Evolutionary conservation across 768 basidiomycete species (phyloP).

Genomic region (Amanita exitialis): DNA sequence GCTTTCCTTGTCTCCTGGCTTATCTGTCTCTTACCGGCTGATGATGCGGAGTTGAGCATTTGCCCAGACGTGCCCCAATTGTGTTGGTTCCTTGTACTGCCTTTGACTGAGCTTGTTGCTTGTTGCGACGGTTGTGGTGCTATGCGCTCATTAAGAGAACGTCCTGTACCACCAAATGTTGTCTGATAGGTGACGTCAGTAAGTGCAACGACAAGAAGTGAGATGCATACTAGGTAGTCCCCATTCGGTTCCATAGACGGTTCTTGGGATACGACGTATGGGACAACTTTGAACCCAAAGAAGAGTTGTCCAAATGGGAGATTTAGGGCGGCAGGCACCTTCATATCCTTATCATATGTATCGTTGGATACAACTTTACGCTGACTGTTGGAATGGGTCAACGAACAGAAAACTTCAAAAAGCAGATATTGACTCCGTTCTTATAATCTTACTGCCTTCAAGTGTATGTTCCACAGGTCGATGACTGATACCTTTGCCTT

Average conservation of each 20-base stretch:
- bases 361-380: conserved; percentile 78
- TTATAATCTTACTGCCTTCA: conserved; percentile 77
- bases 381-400: conserved; percentile 40
- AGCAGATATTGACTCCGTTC: conserved; percentile 66
- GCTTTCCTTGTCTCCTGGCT: conserved; percentile 42
- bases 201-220: background rate
- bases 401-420: background rate
- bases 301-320: conserved; percentile 92
- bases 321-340: conserved; percentile 84
- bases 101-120: background rate
- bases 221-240: conserved; percentile 17
- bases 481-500: conserved; percentile 86
- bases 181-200: conserved; percentile 24
- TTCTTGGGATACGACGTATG: conserved; percentile 48
- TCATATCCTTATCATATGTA: conserved; percentile 58
- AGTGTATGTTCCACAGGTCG: conserved; percentile 74
- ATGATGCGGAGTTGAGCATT: conserved; percentile 31
- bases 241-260: conserved; percentile 18
- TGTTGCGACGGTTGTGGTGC: conserved; percentile 20
- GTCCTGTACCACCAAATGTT: conserved; percentile 59
- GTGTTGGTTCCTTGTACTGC: conserved; percentile 34
- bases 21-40: conserved; percentile 29
- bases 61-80: conserved; percentile 40
- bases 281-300: conserved; percentile 83
- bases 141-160: conserved; percentile 50